A percentile compares a stretch with the other conserved stretches of the same genome.
These are phyloP conservation scores for Wallacemonas sp. DNA, from an alignment of 208 protist genomes.

Conservation along the genomic window DNA sequence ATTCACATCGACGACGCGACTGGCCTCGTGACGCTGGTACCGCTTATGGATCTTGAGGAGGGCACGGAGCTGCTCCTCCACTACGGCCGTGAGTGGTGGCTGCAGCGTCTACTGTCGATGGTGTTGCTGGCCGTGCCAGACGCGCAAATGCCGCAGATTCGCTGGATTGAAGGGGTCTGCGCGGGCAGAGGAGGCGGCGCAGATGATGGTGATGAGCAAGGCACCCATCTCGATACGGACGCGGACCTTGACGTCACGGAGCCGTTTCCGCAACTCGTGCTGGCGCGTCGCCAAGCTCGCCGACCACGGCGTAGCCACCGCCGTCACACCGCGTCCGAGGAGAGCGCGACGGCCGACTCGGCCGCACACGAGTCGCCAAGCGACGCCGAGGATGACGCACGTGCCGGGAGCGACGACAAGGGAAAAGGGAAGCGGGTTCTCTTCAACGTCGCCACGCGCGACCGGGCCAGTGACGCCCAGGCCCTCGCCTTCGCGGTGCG, in stretches of 20 bases:
- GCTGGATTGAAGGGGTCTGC: slow-evolving; percentile 77
- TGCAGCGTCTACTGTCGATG: slow-evolving; percentile 56
- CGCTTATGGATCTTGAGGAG: slow-evolving; percentile 59
- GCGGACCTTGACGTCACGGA: slow-evolving; percentile 3
- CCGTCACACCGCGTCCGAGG: not conserved
- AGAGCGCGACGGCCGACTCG: not conserved
- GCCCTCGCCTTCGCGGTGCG: slow-evolving; percentile 69
- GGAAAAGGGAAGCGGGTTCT: slow-evolving; percentile 30
- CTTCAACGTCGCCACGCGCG: slow-evolving; percentile 59
- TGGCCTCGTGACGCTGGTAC: slow-evolving; percentile 56
- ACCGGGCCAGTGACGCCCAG: slow-evolving; percentile 57
- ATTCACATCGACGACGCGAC: slow-evolving; percentile 53
- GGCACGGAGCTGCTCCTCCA: slow-evolving; percentile 82
- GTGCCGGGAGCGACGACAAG: not conserved
- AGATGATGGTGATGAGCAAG: not conserved
- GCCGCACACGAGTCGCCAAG: not conserved
- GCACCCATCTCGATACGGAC: slow-evolving; percentile 38
- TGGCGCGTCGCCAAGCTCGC: slow-evolving; percentile 18
- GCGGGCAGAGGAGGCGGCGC: not conserved
- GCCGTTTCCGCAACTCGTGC: slow-evolving; percentile 57
- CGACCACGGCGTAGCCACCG: not conserved
- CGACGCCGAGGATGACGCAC: not conserved
- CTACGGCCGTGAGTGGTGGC: slow-evolving; percentile 91
- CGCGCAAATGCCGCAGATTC: slow-evolving; percentile 42
- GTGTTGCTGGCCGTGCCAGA: slow-evolving; percentile 61